Evolutionary conservation across 176 grass and related monocot species (phyloP), one percentile per base, ranked within the genome.

Genomic region (Puccinellia tenuiflora): DNA sequence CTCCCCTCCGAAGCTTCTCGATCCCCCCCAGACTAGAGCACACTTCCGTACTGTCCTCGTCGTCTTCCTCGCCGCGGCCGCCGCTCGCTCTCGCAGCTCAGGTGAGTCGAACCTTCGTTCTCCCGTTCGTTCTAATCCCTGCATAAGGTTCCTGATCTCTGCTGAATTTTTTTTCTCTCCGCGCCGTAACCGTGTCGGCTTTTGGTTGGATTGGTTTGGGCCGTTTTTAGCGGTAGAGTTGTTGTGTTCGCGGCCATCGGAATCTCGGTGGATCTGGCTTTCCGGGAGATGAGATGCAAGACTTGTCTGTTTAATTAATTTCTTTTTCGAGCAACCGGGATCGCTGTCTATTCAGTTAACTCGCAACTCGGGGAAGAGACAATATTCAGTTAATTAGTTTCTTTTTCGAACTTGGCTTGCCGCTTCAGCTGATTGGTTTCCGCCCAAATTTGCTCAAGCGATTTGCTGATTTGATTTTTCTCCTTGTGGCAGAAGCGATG

Each of bases 401-500:
- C n/a, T n/a, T n/a, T 10, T 6, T 51, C 2, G 47, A 35, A 3
- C 18, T 21, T n/a, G 33, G 20, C 7, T 26, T 81, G 47, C 13
- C 20, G 25, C 43, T 52, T 37, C 13, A 0, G 20, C 43, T 66
- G 5, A 18, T 37, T 40, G 46, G 53, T 3, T 47, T 28, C 42
- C 24, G 24, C 7, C 5, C 2, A 1, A 30, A 22, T 22, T 66
- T 34, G 5, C 5, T 40, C 0, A 2, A 28, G 28, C n/a, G 28
- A 29, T 59, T 17, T 40, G 28, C 68, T 85, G 76, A 51, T 25
- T 56, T n/a, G 46, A 25, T 38, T 4, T 14, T 29, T 46, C 5
- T 5, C 24, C 6, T 79, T 57, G 16, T 34, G 40, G 45, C 90
- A 90, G 89, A 72, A 83, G 90, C 61, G 20, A 95, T 98, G 95